Base-by-base conservation (phyloP, 192 early-diverging fungal genomes). In the Bifiguratus adelaidae region DNA sequence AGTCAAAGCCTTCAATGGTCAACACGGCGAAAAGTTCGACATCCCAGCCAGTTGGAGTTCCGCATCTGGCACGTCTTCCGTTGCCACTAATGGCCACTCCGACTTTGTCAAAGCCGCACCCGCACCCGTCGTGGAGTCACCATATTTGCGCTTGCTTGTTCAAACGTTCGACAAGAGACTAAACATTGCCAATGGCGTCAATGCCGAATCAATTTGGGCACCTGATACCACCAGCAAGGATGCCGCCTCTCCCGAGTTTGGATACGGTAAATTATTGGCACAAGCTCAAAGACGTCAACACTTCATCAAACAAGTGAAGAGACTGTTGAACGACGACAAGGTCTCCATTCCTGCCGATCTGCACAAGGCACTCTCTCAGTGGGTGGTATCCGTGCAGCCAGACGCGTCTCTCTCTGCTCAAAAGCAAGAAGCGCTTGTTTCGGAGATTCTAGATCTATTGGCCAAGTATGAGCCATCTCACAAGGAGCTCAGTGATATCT, bases 231-330 rank as follows among this genome's bases (percentile, higher is more conserved):
- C 62, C n/a, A 44, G 60, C 40, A 64, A 67, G n/a, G 34, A 55
- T 19, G 56, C 52, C 9, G 67, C 78, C n/a, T 83, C 68, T 45
- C 86, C 88, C 38, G 89, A 94, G 68, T 92, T 82, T 67, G 91
- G 88, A 23, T 89, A 88, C 54, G 91, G 91, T 34, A 68, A 75
- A 38, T 68, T 88, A 25, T 52, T 89, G 4, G 72, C 76, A 20
- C 73, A 75, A 47, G 63, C 80, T 43, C 81, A 79, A 58, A 60
- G 71, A 47, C 88, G 89, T 47, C 55, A 67, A 19, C 77, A 73
- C 25, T 75, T 90, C 36, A 73, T 63, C 13, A 69, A 77, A 26
- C 63, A 58, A 0, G 83, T 91, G 20, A 66, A 76, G 2, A 65
- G 60, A 3, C 48, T 68, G 11, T 60, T 87, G 25, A 67, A 73